Evolutionary conservation across 192 early-diverging fungal species (phyloP), one percentile per base, ranked within the genome.

Genomic region (Funneliformis mosseae): DNA sequence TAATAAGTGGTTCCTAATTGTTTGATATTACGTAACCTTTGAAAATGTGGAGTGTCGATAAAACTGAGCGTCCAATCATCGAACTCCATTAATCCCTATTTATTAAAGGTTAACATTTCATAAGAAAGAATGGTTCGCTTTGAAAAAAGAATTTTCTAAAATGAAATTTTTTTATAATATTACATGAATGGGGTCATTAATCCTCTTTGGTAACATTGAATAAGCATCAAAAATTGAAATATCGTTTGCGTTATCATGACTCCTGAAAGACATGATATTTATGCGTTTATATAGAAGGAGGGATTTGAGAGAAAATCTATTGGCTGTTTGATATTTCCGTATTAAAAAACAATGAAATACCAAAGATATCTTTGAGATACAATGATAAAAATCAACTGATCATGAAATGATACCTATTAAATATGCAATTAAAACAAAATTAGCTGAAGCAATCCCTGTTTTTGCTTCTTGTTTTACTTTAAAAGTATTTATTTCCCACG

Each of bases 31-130:
- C 97, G 92, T 71, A 98, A 89, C 38, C 97, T 88, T 84, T 99
- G 97, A 81, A 99, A 99, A 87, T 99, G 96, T 9, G 93, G 91
- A 12, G 97, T 99, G 79, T 99, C 97, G 28, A 98, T 94, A 55
- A 93, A 85, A 46, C 91, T 84, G 27, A 96, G 84, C 62, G 84
- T 85, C 50, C 88, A 83, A 48, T 88, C 82, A 71, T 92, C 93
- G 9, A 99, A 86, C 23, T 86, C 81, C 72, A 99, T 96, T 84
- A 92, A 92, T 9, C 93, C 93, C 87, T 91, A 78, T 28, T 27
- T 11, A 28, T 64, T 27, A 64, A 64, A 21, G 11, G 25, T 27
- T 27, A 12, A 28, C 9, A 14, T 64, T 0, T 23, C 0, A 10
- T 64, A 11, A 27, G n/a, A 10, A 64, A 28, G 9, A 33, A 33